These are phyloP conservation scores for Fereydounia khargensis DNA, from an alignment of 1,284 basidiomycete species.

Conservation along the genomic window DNA sequence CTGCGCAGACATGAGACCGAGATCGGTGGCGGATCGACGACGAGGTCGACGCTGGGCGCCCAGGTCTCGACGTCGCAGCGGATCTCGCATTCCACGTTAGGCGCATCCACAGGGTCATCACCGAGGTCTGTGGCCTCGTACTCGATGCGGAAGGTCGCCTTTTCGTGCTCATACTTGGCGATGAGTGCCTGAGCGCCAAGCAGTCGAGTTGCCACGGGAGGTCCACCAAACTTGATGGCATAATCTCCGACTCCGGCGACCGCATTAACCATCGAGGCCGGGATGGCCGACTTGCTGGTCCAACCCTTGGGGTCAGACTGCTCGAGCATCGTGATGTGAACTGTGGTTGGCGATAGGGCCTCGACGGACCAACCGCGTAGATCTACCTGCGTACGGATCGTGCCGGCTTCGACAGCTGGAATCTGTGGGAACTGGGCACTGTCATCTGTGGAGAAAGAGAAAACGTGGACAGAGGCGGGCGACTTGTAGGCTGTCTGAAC, in stretches of 20 bases:
- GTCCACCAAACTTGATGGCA: constrained; percentile 86
- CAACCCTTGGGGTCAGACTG: constrained; percentile 97
- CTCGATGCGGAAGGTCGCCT: constrained; percentile 75
- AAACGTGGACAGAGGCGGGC: constrained; percentile 83
- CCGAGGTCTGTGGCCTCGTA: constrained; percentile 66
- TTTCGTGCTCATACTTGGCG: constrained; percentile 82
- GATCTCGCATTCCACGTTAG: constrained; percentile 84
- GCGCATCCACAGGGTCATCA: constrained; percentile 43
- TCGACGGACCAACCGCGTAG: constrained; percentile 97
- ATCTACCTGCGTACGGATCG: constrained; percentile 91
- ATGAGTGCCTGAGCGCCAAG: constrained; percentile 73
- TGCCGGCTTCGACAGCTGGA: constrained; percentile 66
- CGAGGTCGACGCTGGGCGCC: constrained; percentile 80
- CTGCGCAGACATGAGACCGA: constrained; percentile 78
- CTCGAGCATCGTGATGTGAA: constrained; percentile 87
- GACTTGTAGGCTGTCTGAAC: constrained; percentile 97
- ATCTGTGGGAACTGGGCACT: constrained; percentile 78
- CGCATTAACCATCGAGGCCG: constrained; percentile 71
- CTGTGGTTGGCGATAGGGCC: constrained; percentile 89
- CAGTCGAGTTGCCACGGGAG: constrained; percentile 81
- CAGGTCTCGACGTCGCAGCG: constrained; percentile 91
- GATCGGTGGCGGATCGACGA: constrained; percentile 90
- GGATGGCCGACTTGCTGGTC: constrained; percentile 91
- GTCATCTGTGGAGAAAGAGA: constrained; percentile 91
- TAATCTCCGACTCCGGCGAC: constrained; percentile 89